Evolutionary conservation across 2,329 filamentous ascomycete species (phyloP).

Genomic region (Beauveria pseudobassiana): DNA sequence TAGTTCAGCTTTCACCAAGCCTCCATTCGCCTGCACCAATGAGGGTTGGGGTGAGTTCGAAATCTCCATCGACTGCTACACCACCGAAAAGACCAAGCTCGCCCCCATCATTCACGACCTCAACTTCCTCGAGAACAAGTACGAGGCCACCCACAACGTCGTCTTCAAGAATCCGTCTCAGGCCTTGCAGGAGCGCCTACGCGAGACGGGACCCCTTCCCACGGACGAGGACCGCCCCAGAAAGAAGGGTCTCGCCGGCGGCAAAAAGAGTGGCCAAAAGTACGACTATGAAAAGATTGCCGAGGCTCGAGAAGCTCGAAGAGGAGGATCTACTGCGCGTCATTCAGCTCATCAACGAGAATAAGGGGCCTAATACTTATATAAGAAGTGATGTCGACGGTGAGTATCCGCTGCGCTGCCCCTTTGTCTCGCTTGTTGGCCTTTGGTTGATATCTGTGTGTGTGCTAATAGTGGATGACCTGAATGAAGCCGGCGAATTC

Average conservation of each 20-base stretch:
- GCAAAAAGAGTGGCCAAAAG: slow-evolving; percentile 70
- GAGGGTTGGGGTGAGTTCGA: slow-evolving; percentile 99
- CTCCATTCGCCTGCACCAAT: slow-evolving; percentile 84
- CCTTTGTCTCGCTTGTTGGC: slow-evolving; percentile 12
- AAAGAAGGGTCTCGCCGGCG: slow-evolving; percentile 48
- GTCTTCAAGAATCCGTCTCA: slow-evolving; percentile 91
- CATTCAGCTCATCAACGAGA: slow-evolving; percentile 96
- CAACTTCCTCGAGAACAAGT: slow-evolving; percentile 76
- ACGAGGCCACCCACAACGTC: slow-evolving; percentile 75
- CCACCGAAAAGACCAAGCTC: slow-evolving; percentile 80
- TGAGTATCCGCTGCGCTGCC: slow-evolving; percentile 39
- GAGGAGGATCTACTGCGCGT: slow-evolving; percentile 93
- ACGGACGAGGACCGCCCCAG: slow-evolving; percentile 56
- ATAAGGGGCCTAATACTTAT: slow-evolving; percentile 90
- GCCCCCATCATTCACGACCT: slow-evolving; percentile 72
- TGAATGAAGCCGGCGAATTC: slow-evolving; percentile 74
- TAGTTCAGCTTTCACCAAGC: slow-evolving; percentile 60
- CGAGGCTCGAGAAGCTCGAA: slow-evolving; percentile 80
- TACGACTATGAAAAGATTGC: slow-evolving; percentile 94
- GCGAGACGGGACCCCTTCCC: slow-evolving; percentile 79
- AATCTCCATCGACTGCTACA: slow-evolving; percentile 77
- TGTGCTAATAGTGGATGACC: slow-evolving; percentile 29
- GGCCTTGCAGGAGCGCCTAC: slow-evolving; percentile 68
- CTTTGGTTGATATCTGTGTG: slow-evolving; percentile 16
- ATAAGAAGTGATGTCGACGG: slow-evolving; percentile 95